A percentile compares a stretch with the other conserved stretches of the same genome.
Conservation (phyloP, 768 basidiomycete species). For the Hygrocybe coccinea region DNA sequence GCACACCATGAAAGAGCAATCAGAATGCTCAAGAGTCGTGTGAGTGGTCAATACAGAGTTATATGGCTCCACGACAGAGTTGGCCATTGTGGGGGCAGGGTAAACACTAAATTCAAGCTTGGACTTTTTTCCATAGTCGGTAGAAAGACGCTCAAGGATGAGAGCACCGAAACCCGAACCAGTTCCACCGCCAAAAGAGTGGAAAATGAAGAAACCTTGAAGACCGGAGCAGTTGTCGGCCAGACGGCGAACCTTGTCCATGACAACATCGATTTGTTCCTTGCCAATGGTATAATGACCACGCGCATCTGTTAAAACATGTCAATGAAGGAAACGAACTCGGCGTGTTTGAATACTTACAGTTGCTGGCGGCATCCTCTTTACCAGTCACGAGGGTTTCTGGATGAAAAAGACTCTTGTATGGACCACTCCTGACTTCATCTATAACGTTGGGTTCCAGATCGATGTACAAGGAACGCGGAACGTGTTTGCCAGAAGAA, state of each 20-base stretch:
- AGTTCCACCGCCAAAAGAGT: conserved; percentile 99
- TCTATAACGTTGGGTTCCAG: conserved; percentile 97
- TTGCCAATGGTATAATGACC: conserved; percentile 99
- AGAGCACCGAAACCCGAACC: conserved; percentile 99
- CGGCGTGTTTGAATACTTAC: conserved; percentile 39
- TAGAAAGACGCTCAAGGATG: conserved; percentile 92
- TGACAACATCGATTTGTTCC: conserved; percentile 93
- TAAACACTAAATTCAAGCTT: conserved; percentile 99
- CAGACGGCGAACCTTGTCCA: conserved; percentile 95
- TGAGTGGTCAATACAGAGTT: conserved; percentile 98
- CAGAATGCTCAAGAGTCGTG: conserved; percentile 99
- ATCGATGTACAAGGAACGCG: conserved; percentile 95
- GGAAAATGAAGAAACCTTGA: conserved; percentile 99
- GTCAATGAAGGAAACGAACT: neutral
- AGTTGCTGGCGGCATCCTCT: conserved; percentile 99
- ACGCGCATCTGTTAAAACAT: conserved; percentile 69
- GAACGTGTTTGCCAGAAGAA: conserved; percentile 92
- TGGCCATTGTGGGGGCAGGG: conserved; percentile 90
- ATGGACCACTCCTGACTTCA: conserved; percentile 92
- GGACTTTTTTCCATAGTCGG: conserved; percentile 99
- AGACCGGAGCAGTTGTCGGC: conserved; percentile 97
- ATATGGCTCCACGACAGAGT: conserved; percentile 98
- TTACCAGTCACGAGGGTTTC: conserved; percentile 98
- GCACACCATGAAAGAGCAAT: conserved; percentile 97
- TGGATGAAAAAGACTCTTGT: conserved; percentile 97